Conservation (phyloP, 257 asterid genomes). For the Lycium ferocissimum region DNA sequence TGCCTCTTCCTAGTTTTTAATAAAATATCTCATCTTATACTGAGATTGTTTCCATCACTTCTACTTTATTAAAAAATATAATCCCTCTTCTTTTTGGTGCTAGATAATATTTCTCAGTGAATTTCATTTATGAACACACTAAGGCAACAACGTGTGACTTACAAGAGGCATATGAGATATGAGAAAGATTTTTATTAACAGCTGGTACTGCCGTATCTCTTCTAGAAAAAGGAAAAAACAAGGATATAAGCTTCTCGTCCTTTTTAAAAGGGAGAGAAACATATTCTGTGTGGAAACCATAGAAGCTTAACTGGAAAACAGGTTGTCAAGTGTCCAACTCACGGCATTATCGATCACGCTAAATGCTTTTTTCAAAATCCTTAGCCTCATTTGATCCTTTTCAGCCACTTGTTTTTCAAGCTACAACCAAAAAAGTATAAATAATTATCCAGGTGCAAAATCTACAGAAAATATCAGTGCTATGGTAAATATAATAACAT, state of each 20-base stretch:
- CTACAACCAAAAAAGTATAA: conserved; percentile 44
- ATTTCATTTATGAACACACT: too few species aligned
- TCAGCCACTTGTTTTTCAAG: conserved; percentile 88
- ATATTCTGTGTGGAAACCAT: conserved; percentile 8
- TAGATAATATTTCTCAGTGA: too few species aligned
- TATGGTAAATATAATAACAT: not conserved
- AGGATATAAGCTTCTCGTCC: not conserved
- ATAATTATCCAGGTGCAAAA: conserved; percentile 26
- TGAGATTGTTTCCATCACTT: too few species aligned
- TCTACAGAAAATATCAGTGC: not conserved
- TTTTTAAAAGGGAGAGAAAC: not conserved
- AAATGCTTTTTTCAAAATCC: conserved; percentile 85
- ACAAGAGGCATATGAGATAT: not conserved
- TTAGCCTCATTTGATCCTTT: conserved; percentile 72
- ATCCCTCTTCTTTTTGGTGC: too few species aligned
- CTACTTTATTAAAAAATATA: too few species aligned
- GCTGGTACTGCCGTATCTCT: not conserved
- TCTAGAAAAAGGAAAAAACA: not conserved
- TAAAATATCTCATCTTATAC: too few species aligned
- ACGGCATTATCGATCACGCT: conserved; percentile 65
- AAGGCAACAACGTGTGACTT: not conserved
- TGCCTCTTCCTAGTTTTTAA: too few species aligned
- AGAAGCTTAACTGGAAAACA: conserved; percentile 17
- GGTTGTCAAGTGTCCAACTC: conserved; percentile 42
- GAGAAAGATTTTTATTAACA: not conserved